Percentiles rank a stretch among this genome's conserved stretches.
phyloP scores from a whole-genome alignment of 768 basidiomycete genomes.

The Tulasnella calospora region DNA sequence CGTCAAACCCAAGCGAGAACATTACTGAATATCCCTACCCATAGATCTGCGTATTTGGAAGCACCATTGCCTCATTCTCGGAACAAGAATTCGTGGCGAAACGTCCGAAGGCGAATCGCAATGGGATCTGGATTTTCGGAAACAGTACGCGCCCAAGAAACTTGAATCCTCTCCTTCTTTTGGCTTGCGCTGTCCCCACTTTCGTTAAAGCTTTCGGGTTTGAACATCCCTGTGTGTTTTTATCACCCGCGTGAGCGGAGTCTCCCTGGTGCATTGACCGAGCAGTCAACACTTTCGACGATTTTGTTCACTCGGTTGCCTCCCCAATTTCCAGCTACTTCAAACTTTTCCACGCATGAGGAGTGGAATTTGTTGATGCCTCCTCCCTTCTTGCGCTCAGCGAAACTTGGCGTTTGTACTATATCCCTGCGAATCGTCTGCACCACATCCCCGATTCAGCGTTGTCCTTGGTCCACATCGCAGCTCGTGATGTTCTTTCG shows the following conservation, averaged over 20 bases:
- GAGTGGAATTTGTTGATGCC: neutral
- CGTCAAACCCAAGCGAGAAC: neutral
- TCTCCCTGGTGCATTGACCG: no score
- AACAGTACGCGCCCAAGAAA: no score
- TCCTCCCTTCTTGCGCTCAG: neutral
- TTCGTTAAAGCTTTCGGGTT: neutral
- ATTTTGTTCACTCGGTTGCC: neutral
- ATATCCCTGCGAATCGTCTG: no score
- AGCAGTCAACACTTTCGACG: no score
- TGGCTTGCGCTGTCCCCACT: neutral
- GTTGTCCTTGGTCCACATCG: neutral
- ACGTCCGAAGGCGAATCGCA: no score
- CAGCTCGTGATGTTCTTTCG: neutral
- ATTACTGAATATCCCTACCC: neutral
- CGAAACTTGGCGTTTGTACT: neutral
- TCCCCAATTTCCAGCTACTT: no score
- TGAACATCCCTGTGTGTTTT: neutral
- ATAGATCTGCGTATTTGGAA: neutral
- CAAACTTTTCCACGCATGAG: neutral
- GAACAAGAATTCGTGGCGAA: no score
- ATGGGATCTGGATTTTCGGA: no score
- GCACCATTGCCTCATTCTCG: no score
- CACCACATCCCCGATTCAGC: neutral
- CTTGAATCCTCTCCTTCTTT: no score
- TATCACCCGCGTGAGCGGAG: neutral